phyloP scores from a whole-genome alignment of 1,284 basidiomycete species.

The Sporisorium exsertum region DNA sequence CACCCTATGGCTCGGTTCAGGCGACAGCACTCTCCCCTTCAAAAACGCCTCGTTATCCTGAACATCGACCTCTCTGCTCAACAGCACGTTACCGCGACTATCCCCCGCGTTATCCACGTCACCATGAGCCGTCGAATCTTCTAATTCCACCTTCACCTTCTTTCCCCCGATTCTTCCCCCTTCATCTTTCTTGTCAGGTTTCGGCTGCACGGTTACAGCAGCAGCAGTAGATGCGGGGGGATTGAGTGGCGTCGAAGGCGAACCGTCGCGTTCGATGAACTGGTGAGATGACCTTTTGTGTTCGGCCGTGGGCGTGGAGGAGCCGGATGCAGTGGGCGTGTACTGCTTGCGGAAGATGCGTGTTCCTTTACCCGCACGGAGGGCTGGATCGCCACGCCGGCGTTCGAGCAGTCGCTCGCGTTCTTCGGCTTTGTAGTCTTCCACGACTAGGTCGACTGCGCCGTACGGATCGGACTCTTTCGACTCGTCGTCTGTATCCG shows the following conservation, averaged over 20 bases:
- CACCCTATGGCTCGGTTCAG: constrained; percentile 6
- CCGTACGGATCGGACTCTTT: constrained; percentile 41
- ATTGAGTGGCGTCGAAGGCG: constrained; percentile 29
- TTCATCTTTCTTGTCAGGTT: neutral
- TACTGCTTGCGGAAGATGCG: constrained; percentile 59
- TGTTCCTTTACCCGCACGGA: constrained; percentile 51
- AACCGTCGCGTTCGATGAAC: constrained; percentile 11
- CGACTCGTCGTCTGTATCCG: neutral
- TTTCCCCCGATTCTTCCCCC: no score
- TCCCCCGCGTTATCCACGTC: constrained; percentile 2
- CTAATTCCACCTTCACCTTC: constrained; percentile 15
- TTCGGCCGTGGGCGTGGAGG: constrained; percentile 21
- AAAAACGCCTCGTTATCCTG: constrained; percentile 28
- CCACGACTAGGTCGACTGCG: constrained; percentile 56
- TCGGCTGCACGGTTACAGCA: constrained; percentile 14
- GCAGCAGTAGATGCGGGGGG: constrained; percentile 27
- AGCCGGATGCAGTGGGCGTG: constrained; percentile 27
- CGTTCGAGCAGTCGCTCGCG: constrained; percentile 54
- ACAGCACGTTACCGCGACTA: constrained; percentile 6
- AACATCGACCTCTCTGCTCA: constrained; percentile 32
- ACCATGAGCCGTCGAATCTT: constrained; percentile 7
- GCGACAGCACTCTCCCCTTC: constrained; percentile 21
- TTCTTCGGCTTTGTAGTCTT: constrained; percentile 60
- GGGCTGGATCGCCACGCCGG: constrained; percentile 56
- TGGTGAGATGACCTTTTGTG: neutral